Conservation (phyloP, 1,139 yeast species). For the Diutina catenulata region DNA sequence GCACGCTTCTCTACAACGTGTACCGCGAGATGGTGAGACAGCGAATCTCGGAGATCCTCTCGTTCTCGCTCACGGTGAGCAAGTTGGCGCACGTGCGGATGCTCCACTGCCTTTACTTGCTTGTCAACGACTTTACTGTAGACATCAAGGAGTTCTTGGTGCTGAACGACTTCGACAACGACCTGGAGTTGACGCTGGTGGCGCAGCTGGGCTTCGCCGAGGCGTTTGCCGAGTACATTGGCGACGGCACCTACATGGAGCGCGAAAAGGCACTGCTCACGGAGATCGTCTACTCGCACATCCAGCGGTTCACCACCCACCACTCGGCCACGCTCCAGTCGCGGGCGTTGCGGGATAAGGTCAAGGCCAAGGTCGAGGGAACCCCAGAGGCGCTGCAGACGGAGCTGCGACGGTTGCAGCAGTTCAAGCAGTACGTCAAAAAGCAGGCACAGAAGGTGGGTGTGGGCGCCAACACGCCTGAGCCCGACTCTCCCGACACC, state of each 20-base stretch:
- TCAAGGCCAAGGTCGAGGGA: not conserved
- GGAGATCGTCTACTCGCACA: slow-evolving; percentile 41
- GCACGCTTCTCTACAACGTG: slow-evolving; percentile 61
- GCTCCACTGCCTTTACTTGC: slow-evolving; percentile 51
- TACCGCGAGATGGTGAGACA: slow-evolving; percentile 70
- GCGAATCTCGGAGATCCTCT: slow-evolving; percentile 51
- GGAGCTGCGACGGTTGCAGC: slow-evolving; percentile 2
- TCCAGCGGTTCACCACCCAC: slow-evolving; percentile 36
- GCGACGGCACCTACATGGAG: slow-evolving; percentile 58
- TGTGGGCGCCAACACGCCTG: not conserved
- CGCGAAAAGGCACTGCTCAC: slow-evolving; percentile 64
- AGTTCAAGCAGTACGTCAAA: slow-evolving; percentile 3
- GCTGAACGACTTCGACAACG: slow-evolving; percentile 32
- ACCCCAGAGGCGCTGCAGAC: slow-evolving; percentile 1
- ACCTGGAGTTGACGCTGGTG: slow-evolving; percentile 37
- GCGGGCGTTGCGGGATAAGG: not conserved
- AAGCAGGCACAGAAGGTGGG: not conserved
- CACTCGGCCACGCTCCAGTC: slow-evolving; percentile 37
- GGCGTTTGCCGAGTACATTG: slow-evolving; percentile 59
- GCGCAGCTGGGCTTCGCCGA: slow-evolving; percentile 67
- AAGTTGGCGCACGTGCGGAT: slow-evolving; percentile 70
- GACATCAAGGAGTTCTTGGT: slow-evolving; percentile 50
- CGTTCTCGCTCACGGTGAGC: slow-evolving; percentile 52
- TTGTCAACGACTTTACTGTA: slow-evolving; percentile 52
- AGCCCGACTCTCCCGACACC: not conserved